Conservation (phyloP, 257 asterid genomes). For the Henckelia pumila region DNA sequence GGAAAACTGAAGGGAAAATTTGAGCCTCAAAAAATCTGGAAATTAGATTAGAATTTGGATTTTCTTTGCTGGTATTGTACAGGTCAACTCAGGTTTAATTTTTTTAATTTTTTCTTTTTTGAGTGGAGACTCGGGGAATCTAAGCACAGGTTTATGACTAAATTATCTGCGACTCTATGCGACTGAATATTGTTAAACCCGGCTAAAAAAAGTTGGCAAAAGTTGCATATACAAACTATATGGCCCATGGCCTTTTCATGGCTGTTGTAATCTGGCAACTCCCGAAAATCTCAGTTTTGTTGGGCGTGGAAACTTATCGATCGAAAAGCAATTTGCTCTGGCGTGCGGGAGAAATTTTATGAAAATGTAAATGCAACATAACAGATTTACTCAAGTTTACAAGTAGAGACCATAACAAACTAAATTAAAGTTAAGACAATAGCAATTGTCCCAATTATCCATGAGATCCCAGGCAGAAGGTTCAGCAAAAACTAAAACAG, state of each 20-base stretch:
- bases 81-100: neutral
- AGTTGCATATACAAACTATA: no score
- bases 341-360: neutral
- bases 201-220: no score
- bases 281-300: neutral
- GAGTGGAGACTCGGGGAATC: no score
- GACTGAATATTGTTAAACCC: no score
- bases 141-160: neutral
- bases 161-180: no score
- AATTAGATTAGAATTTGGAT: neutral
- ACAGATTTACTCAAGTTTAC: conserved; percentile 31
- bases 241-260: neutral
- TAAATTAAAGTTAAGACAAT: conserved; percentile 27
- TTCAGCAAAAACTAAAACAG: conserved; percentile 33
- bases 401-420: conserved; percentile 31
- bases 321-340: neutral
- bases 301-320: neutral
- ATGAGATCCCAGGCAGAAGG: conserved; percentile 29
- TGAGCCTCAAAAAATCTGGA: neutral
- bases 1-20: neutral
- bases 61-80: neutral
- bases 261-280: neutral
- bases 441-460: conserved; percentile 23
- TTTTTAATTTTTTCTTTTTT: no score
- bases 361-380: conserved; percentile 7